Base-by-base conservation (phyloP, 306 rosid genomes). In the Arachis hypogaea region DNA sequence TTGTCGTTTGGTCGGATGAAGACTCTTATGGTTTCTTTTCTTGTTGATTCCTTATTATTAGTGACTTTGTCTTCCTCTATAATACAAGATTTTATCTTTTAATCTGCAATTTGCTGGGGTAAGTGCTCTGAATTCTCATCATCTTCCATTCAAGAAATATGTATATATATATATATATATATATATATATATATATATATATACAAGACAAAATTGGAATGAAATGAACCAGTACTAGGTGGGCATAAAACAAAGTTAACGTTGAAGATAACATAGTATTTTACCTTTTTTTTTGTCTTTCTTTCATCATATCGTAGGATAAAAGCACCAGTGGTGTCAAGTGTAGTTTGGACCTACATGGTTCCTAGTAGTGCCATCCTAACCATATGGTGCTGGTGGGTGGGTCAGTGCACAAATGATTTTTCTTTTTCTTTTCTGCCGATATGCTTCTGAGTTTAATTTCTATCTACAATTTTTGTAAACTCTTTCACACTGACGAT, bases 1-100 rank as follows among this genome's bases (percentile, higher is more conserved):
- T 69, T 86, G 96, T 93, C 97, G 82, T 77, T 63, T 72, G 89
- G 98, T 91, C 91, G 97, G 96, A 52, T 75, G 76, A 80, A 79
- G 66, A 81, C 60, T 66, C 18, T 78, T 41, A 47, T 70, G 68
- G 77, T 68, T 84, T 57, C 80, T 78, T 78, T 72, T 75, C 79
- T 69, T 74, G 78, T 72, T 74, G 85, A 80, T 89, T 89, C 89
- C 86, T 70, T 75, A 87, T 80, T 86, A 83, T 76, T 68, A 60
- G 80, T 82, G 77, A 63, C 76, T 71, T 83, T 89, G 88, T 88
- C 85, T 78, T 72, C 80, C 16, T 66, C 51, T 61, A 41, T 1
- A 14, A 66, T 72, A 33, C 57, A 52, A 80, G 54, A 44, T 78
- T 77, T 71, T 78, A 78, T 81, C 80, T 54, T 83, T 67, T 72